Conservation (phyloP, 768 basidiomycete species). For the Tricholoma hemisulphureum region DNA sequence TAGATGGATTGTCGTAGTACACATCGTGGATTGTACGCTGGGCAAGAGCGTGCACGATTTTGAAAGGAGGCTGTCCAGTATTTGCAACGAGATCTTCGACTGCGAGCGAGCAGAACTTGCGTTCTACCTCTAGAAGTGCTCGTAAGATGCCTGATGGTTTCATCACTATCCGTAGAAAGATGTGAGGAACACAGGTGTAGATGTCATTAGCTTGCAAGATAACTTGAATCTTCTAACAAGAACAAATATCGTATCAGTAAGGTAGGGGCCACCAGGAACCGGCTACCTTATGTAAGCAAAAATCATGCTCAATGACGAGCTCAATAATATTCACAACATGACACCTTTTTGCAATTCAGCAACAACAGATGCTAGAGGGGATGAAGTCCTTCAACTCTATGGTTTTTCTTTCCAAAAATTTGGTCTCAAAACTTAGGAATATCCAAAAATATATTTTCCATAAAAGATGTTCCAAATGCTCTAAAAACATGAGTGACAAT, state of each 20-base stretch:
- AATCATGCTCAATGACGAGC: neutral
- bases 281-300: conserved; percentile 15
- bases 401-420: neutral
- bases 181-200: neutral
- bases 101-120: neutral
- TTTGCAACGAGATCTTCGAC: neutral
- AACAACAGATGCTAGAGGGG: neutral
- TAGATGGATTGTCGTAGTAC: neutral
- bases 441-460: neutral
- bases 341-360: neutral
- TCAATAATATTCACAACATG: neutral
- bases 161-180: neutral
- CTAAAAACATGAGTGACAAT: neutral
- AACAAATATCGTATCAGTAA: too few species aligned
- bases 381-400: neutral
- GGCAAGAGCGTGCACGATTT: neutral
- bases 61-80: neutral
- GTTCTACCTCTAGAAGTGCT: conserved; percentile 1
- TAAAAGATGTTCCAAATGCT: neutral
- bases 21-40: neutral
- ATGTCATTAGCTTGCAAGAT: too few species aligned
- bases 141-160: neutral
- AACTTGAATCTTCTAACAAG: too few species aligned
- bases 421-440: neutral
- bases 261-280: conserved; percentile 16